phyloP scores from a whole-genome alignment of 495 filamentous ascomycete species.

The Talaromyces thailandensis region DNA sequence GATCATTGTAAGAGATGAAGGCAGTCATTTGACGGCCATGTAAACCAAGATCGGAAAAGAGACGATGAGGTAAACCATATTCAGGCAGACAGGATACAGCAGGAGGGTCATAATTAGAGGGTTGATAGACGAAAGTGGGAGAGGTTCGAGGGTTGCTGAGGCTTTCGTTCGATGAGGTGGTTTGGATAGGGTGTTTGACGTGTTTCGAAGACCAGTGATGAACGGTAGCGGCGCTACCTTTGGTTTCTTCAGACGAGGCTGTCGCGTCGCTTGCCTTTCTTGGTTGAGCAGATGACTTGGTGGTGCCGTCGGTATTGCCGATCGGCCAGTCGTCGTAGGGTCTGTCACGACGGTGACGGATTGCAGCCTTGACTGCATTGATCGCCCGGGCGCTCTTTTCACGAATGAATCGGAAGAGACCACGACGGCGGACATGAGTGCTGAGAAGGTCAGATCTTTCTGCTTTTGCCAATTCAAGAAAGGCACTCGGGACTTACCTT shows the following conservation, averaged over 20 bases:
- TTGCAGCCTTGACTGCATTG: background rate
- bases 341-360: background rate
- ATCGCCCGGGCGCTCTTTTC: background rate
- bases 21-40: background rate
- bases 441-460: background rate
- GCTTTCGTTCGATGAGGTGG: background rate
- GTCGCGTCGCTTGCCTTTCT: slow-evolving; percentile 23
- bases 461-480: background rate
- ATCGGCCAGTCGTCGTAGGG: background rate
- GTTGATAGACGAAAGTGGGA: background rate
- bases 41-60: slow-evolving; percentile 2
- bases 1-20: background rate
- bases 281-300: slow-evolving; percentile 1
- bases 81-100: background rate
- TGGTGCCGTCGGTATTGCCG: background rate
- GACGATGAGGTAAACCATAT: background rate
- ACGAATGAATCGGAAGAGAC: background rate
- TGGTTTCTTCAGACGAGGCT: slow-evolving; percentile 20
- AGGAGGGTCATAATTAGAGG: slow-evolving; percentile 3
- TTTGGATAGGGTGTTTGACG: background rate
- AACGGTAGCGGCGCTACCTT: slow-evolving; percentile 21
- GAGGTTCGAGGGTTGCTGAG: background rate
- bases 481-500: background rate
- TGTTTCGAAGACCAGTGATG: slow-evolving; percentile 18
- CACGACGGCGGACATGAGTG: background rate